These are phyloP conservation scores for Zygoascus bituminiphila DNA, from an alignment of 805 yeast genomes.

Conservation along the genomic window DNA sequence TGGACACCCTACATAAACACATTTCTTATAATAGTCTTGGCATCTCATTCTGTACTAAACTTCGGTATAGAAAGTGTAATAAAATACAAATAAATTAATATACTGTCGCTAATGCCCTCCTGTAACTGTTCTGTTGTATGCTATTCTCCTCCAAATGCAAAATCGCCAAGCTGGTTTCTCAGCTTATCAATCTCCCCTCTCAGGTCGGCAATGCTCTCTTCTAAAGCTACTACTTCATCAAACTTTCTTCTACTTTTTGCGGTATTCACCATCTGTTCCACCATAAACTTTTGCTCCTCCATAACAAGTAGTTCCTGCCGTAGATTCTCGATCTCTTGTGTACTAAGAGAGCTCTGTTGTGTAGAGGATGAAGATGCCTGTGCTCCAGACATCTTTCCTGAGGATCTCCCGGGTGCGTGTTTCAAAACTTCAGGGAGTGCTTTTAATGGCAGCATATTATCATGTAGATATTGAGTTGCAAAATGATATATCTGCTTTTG, in stretches of 20 bases:
- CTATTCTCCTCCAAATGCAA: not conserved
- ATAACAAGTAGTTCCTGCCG: constrained; percentile 78
- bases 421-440: constrained; percentile 42
- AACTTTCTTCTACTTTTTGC: constrained; percentile 62
- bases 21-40: too few species aligned
- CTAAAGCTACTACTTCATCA: constrained; percentile 63
- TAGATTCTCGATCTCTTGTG: constrained; percentile 32
- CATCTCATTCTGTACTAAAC: too few species aligned
- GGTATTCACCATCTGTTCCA: constrained; percentile 53
- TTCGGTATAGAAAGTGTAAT: too few species aligned
- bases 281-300: constrained; percentile 72
- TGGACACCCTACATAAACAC: too few species aligned
- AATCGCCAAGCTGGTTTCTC: constrained; percentile 43
- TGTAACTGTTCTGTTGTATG: too few species aligned
- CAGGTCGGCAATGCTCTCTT: constrained; percentile 51
- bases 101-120: too few species aligned
- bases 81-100: too few species aligned
- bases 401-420: constrained; percentile 10
- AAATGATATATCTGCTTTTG: constrained; percentile 50
- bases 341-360: not conserved
- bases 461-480: constrained; percentile 55
- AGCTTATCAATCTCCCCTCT: constrained; percentile 36
- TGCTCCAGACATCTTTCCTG: constrained; percentile 19
- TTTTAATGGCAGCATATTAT: constrained; percentile 55
- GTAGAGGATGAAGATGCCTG: not conserved